Percentiles rank a stretch among this genome's conserved stretches.
phyloP scores from a whole-genome alignment of 2,329 filamentous ascomycete genomes.

The Pyricularia grisea region DNA sequence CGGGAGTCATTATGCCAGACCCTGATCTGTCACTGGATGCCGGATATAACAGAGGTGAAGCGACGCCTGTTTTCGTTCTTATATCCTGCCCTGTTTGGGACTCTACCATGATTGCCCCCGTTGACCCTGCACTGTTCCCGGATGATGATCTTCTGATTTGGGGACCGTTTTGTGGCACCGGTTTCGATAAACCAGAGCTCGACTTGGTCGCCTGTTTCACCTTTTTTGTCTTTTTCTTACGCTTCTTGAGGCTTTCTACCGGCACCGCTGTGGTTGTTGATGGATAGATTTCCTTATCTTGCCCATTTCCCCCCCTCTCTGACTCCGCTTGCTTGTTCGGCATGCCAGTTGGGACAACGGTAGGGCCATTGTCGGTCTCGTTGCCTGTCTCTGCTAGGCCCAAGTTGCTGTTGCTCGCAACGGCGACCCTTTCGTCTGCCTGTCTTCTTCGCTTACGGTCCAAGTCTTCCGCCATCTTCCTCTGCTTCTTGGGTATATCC shows the following conservation, averaged over 20 bases:
- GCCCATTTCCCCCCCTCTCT: not conserved
- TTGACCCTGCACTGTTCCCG: not conserved
- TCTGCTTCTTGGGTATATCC: not conserved
- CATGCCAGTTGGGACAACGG: not conserved
- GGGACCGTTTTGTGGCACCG: not conserved
- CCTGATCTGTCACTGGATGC: not conserved
- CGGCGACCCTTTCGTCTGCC: not conserved
- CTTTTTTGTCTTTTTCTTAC: not conserved
- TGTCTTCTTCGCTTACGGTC: not conserved
- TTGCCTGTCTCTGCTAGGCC: not conserved
- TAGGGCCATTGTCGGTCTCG: not conserved
- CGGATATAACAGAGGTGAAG: not conserved
- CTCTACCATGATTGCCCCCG: not conserved
- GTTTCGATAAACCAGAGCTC: not conserved
- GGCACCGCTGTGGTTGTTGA: not conserved
- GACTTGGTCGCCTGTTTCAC: not conserved
- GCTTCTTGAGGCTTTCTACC: not conserved
- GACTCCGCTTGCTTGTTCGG: not conserved
- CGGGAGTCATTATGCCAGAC: not conserved
- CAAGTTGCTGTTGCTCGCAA: not conserved
- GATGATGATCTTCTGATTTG: not conserved
- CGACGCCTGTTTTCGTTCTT: not conserved
- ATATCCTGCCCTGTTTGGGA: not conserved
- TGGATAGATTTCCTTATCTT: not conserved
- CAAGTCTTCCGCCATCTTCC: not conserved